A percentile compares a stretch with the other conserved stretches of the same genome.
These are phyloP conservation scores for Neonectria hederae DNA, from an alignment of 2,329 filamentous ascomycete species.

Conservation along the genomic window DNA sequence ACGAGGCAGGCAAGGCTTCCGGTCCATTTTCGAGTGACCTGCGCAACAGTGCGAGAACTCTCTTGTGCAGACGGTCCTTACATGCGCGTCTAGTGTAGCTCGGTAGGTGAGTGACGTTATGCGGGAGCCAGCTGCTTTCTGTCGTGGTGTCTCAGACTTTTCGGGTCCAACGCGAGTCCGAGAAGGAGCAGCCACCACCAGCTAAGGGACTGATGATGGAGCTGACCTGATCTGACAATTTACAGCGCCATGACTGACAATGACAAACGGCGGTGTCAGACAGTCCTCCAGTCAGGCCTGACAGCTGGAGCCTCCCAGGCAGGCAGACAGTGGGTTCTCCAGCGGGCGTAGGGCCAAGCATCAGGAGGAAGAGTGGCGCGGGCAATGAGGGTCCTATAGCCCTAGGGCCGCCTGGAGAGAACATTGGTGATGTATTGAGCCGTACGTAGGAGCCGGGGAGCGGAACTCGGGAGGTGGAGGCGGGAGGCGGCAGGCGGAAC, in stretches of 20 bases:
- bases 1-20: slow-evolving; percentile 42
- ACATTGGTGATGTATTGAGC: slow-evolving; percentile 12
- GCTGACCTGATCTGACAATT: slow-evolving; percentile 29
- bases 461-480: slow-evolving; percentile 7
- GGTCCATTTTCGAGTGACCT: slow-evolving; percentile 49
- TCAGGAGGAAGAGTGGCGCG: slow-evolving; percentile 27
- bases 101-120: background rate
- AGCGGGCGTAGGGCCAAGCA: slow-evolving; percentile 25
- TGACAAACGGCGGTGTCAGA: slow-evolving; percentile 32
- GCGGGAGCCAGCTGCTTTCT: slow-evolving; percentile 17
- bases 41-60: slow-evolving; percentile 41
- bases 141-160: slow-evolving; percentile 8
- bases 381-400: background rate
- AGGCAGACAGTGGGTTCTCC: slow-evolving; percentile 25
- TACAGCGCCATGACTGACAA: slow-evolving; percentile 30
- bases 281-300: slow-evolving; percentile 20
- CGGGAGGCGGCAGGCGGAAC: slow-evolving; percentile 11
- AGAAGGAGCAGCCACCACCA: slow-evolving; percentile 14
- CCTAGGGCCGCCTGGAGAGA: background rate
- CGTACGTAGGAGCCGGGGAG: background rate
- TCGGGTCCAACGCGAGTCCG: slow-evolving; percentile 6
- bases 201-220: slow-evolving; percentile 29
- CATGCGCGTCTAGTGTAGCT: slow-evolving; percentile 12
- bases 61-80: slow-evolving; percentile 29
- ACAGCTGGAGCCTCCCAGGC: slow-evolving; percentile 23